Conservation (phyloP, 768 basidiomycete species). For the Lactarius trivialis region DNA sequence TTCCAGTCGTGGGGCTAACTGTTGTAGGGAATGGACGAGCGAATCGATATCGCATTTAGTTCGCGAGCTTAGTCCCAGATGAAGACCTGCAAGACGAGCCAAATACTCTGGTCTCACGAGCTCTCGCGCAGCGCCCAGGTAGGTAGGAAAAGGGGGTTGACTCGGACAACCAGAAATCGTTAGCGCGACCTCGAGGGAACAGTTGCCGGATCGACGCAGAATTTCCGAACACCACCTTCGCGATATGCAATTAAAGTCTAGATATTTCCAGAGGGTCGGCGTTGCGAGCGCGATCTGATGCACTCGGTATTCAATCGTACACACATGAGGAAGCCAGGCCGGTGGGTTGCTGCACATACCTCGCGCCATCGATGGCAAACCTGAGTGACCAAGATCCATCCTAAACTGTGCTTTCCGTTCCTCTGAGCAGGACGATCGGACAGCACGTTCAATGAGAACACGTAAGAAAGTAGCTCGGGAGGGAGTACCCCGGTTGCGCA, state of each 20-base stretch:
- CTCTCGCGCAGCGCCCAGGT: not conserved
- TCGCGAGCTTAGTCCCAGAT: not conserved
- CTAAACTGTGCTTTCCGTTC: not conserved
- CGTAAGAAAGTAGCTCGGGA: slow-evolving; percentile 5
- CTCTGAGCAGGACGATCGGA: not conserved
- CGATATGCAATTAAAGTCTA: not conserved
- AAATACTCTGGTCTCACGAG: not conserved
- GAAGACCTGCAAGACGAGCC: not conserved
- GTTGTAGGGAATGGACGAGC: not conserved
- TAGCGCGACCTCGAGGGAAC: not conserved
- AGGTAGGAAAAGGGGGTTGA: not conserved
- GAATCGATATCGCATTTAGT: not conserved
- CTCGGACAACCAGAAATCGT: not conserved
- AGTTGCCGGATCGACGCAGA: slow-evolving; percentile 3
- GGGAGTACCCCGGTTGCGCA: not conserved
- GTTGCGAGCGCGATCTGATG: slow-evolving; percentile 6
- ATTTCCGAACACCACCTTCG: slow-evolving; percentile 7
- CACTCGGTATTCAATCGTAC: not conserved
- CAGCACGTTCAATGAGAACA: slow-evolving; percentile 2
- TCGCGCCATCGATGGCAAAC: slow-evolving; percentile 8
- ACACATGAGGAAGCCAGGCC: not conserved
- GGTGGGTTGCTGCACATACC: not conserved
- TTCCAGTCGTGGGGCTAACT: slow-evolving; percentile 3
- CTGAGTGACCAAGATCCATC: slow-evolving; percentile 5
- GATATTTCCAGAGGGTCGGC: not conserved